Base-by-base conservation (phyloP, 495 filamentous ascomycete genomes). In the Penicillium chermesinum region DNA sequence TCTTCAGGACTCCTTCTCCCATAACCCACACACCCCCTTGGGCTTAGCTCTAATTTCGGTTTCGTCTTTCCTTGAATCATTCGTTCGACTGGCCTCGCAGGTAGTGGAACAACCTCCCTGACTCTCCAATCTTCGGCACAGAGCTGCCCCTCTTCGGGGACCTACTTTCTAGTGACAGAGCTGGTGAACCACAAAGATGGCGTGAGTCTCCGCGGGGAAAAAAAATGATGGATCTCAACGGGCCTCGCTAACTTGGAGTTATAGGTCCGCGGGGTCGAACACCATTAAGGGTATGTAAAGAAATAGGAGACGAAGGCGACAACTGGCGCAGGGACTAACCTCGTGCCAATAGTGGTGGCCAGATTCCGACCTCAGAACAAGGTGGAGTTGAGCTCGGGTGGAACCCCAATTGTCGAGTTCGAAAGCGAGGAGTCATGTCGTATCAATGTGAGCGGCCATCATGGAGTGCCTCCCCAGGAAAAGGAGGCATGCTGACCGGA, bases 311-410 rank as follows among this genome's bases (percentile, higher is more conserved):
- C 42, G 16, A 32, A 20, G 9, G 18, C 35, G 14, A 45, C 14
- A 14, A 38, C 48, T 7, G 20, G 8, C 39, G 48, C 33, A 21
- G 44, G 47, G 37, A 44, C 57, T 62, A 58, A 63, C 43, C 33
- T 27, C 30, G 27, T 19, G 52, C 41, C 27, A 44, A 46, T 50
- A 80, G 93, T 98, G 62, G 90, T 98, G 67, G 93, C 91, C 71
- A 88, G 93, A 57, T 98, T 98, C 71, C 85, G 93, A 53, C 93
- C 93, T 52, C 91, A 95, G 67, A 98, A 98, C 74, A 89, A 87
- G 66, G 74, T 89, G 54, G 93, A 98, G 71, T 76, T 93, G 56
- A 77, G 84, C 48, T 88, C 84, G 48, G 94, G 93, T 54, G 93
- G 94, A 66, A 81, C 91, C 68, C 84, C 89, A 48, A 89, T 97